Conservation (phyloP, 2,329 filamentous ascomycete genomes). For the Penicillium sp. region DNA sequence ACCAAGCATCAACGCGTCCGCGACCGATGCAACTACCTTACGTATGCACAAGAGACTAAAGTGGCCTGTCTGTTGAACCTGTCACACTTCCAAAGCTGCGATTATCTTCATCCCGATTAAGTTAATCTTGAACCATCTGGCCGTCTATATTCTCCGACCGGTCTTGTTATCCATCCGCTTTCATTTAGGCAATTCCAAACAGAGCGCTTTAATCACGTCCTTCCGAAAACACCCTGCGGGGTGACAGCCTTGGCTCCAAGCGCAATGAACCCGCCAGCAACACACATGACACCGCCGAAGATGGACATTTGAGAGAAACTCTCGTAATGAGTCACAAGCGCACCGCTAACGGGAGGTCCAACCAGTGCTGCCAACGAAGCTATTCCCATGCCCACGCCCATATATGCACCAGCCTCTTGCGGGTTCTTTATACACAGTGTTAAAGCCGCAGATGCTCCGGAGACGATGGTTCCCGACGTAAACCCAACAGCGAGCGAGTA, state of each 20-base stretch:
- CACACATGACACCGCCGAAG: conserved; percentile 33
- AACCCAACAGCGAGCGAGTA: conserved; percentile 46
- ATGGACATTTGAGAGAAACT: conserved; percentile 39
- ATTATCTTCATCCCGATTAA: not conserved
- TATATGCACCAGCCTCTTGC: conserved; percentile 51
- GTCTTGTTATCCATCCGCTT: not conserved
- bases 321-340: conserved; percentile 43
- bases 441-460: conserved; percentile 32
- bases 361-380: conserved; percentile 48
- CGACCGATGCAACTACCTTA: not conserved
- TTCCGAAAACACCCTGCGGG: conserved; percentile 40
- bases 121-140: not conserved
- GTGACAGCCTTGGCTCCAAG: conserved; percentile 38
- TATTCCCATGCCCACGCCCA: conserved; percentile 52
- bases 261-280: conserved; percentile 24
- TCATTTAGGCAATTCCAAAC: not conserved
- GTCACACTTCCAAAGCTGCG: not conserved
- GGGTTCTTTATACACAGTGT: conserved; percentile 39
- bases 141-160: not conserved
- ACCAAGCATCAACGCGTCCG: not conserved
- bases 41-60: not conserved
- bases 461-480: conserved; percentile 46
- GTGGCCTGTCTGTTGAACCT: not conserved
- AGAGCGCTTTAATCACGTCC: not conserved
- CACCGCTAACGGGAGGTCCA: conserved; percentile 50